Evolutionary conservation across 345 rosid genomes (phyloP).

Genomic region (Corymbia maculata): DNA sequence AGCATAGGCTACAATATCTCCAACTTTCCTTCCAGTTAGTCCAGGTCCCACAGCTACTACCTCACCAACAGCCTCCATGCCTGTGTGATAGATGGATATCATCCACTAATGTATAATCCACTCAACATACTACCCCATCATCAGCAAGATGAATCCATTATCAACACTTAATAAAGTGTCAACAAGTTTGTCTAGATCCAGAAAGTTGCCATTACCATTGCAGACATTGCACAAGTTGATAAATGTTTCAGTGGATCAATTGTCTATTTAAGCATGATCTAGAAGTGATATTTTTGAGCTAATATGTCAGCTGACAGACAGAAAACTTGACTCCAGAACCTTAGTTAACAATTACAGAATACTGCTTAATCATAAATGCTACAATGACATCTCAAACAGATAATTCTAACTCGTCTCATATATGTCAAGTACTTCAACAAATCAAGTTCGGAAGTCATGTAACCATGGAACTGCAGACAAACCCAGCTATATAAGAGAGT

Average conservation of each 20-base stretch:
- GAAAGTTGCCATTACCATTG: background rate
- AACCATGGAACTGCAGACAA: background rate
- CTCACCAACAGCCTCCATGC: conserved; percentile 90
- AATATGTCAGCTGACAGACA: background rate
- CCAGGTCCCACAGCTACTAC: conserved; percentile 84
- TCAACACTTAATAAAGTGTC: background rate
- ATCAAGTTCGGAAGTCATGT: background rate
- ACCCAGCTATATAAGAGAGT: background rate
- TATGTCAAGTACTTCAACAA: background rate
- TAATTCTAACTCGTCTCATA: background rate
- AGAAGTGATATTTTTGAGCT: background rate
- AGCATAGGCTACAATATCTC: conserved; percentile 86
- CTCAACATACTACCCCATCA: background rate
- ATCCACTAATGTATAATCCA: background rate
- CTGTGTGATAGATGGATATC: conserved; percentile 17
- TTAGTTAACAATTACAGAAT: background rate
- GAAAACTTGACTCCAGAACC: background rate
- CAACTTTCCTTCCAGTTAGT: conserved; percentile 58
- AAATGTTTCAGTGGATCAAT: background rate
- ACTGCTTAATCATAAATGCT: background rate
- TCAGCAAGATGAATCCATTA: background rate
- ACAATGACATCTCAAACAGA: background rate
- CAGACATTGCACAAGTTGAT: background rate
- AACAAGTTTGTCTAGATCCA: background rate
- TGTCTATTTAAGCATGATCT: background rate